Evolutionary conservation across 345 rosid species (phyloP).

Genomic region (Eucalyptus cloeziana): DNA sequence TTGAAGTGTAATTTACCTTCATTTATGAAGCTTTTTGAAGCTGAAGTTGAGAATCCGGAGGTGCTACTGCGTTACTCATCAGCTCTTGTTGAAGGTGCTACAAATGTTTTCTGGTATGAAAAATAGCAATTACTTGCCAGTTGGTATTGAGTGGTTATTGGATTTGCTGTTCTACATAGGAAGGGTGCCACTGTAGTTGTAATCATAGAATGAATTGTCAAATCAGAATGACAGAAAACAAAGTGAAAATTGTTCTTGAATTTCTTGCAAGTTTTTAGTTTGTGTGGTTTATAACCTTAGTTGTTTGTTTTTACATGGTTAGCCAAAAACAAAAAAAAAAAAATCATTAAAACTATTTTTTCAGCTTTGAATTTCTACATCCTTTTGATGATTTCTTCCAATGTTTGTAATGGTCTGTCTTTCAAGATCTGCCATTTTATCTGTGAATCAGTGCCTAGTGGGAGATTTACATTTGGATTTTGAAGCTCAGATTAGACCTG

Average conservation of each 20-base stretch:
- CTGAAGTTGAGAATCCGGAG: slow-evolving; percentile 53
- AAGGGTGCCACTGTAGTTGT: not conserved
- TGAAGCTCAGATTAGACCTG: not conserved
- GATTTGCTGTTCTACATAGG: not conserved
- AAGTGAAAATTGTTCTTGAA: not conserved
- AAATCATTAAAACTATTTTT: not conserved
- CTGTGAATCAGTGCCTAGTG: not conserved
- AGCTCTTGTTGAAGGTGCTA: slow-evolving; percentile 96
- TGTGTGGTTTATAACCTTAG: not conserved
- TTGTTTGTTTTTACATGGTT: not conserved
- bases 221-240: not conserved
- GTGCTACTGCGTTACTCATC: slow-evolving; percentile 86
- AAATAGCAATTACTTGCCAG: not conserved
- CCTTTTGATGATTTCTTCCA: not conserved
- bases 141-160: not conserved
- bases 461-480: not conserved
- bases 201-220: not conserved
- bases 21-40: slow-evolving; percentile 77
- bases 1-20: not conserved
- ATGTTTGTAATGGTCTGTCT: not conserved
- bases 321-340: not conserved
- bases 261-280: not conserved
- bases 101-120: slow-evolving; percentile 93
- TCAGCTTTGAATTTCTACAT: not conserved
- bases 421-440: not conserved